phyloP scores from a whole-genome alignment of 2,329 filamentous ascomycete species.

The Cytospora chrysosperma region DNA sequence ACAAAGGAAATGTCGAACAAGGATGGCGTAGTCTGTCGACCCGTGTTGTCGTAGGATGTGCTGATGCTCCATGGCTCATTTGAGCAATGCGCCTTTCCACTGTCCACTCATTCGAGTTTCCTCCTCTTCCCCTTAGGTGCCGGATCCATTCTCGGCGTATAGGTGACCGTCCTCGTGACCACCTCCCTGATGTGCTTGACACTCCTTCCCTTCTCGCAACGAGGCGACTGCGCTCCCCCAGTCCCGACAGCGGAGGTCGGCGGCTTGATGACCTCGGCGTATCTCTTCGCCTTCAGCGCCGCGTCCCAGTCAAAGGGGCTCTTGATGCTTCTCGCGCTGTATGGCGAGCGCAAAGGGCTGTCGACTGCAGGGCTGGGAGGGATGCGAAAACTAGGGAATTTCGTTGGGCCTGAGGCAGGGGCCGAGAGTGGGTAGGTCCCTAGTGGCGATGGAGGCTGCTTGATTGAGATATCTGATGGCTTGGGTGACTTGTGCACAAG shows the following conservation, averaged over 20 bases:
- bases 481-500: constrained; percentile 49
- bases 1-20: constrained; percentile 12
- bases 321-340: constrained; percentile 62
- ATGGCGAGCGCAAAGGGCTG: constrained; percentile 75
- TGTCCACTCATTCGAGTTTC: constrained; percentile 53
- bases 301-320: constrained; percentile 80
- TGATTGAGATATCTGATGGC: constrained; percentile 29
- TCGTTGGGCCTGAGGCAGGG: constrained; percentile 57
- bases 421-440: constrained; percentile 57
- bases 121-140: constrained; percentile 91
- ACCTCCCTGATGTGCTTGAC: constrained; percentile 79
- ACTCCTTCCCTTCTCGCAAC: constrained; percentile 57
- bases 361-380: constrained; percentile 70
- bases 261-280: constrained; percentile 55
- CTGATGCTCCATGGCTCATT: constrained; percentile 10
- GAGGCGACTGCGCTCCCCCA: constrained; percentile 28
- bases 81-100: neutral
- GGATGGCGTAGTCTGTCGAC: constrained; percentile 4
- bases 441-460: constrained; percentile 14
- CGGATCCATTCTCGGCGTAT: constrained; percentile 81
- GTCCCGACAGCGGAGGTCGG: constrained; percentile 25
- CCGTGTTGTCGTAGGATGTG: constrained; percentile 2
- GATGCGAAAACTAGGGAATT: constrained; percentile 69
- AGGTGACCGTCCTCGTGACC: constrained; percentile 90
- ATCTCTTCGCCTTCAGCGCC: constrained; percentile 63